Evolutionary conservation across 208 protist species (phyloP).

Genomic region (Crithidia acanthocephali): DNA sequence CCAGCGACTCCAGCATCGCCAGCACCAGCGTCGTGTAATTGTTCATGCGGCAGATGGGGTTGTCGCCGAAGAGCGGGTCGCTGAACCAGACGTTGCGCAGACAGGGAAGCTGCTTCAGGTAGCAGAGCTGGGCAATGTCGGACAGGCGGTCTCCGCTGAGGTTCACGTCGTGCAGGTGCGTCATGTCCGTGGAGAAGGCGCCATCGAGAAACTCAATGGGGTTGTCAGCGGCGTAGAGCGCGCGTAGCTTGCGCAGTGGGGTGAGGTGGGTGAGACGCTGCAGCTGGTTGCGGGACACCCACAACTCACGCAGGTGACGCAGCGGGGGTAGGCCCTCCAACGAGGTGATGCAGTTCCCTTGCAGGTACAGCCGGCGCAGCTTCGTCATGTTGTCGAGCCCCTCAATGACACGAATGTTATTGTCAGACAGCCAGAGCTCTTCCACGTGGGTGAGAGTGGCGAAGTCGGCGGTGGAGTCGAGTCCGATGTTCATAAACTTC

Average conservation of each 20-base stretch:
- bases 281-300: slow-evolving; percentile 82
- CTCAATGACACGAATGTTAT: slow-evolving; percentile 78
- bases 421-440: slow-evolving; percentile 92
- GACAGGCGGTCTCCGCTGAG: slow-evolving; percentile 86
- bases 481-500: slow-evolving; percentile 77
- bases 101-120: slow-evolving; percentile 67
- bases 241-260: slow-evolving; percentile 63
- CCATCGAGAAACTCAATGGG: slow-evolving; percentile 57
- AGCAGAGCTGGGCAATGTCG: slow-evolving; percentile 87
- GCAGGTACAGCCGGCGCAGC: slow-evolving; percentile 83
- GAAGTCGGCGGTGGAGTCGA: slow-evolving; percentile 78
- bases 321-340: slow-evolving; percentile 78
- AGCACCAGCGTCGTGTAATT: slow-evolving; percentile 95
- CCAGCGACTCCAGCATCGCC: slow-evolving; percentile 68
- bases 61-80: slow-evolving; percentile 93
- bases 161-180: slow-evolving; percentile 89
- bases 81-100: slow-evolving; percentile 79
- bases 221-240: slow-evolving; percentile 86
- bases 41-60: slow-evolving; percentile 91
- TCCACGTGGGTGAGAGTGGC: slow-evolving; percentile 68
- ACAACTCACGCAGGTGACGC: slow-evolving; percentile 76
- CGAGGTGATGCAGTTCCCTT: slow-evolving; percentile 82
- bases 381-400: slow-evolving; percentile 70
- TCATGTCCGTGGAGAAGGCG: slow-evolving; percentile 52
- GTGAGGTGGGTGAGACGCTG: slow-evolving; percentile 48